These are phyloP conservation scores for Fusarium sp. DNA, from an alignment of 2,329 filamentous ascomycete genomes.

Conservation along the genomic window DNA sequence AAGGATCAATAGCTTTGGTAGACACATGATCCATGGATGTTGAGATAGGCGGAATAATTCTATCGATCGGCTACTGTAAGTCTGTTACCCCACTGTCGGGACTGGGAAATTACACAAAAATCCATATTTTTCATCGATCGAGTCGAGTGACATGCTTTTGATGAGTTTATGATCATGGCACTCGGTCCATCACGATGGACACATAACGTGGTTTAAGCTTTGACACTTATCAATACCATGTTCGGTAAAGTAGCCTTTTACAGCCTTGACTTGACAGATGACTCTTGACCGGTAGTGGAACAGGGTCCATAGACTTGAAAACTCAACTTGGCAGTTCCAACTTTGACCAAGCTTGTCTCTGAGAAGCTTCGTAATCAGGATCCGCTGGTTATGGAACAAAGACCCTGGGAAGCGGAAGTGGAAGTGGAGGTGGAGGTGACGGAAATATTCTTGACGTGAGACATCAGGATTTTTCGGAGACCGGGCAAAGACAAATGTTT, in stretches of 20 bases:
- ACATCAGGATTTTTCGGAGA: neutral
- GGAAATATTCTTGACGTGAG: neutral
- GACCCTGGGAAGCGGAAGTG: neutral
- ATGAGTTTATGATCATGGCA: neutral
- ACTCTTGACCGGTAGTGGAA: neutral
- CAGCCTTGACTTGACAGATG: neutral
- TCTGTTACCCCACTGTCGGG: neutral
- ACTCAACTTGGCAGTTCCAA: neutral
- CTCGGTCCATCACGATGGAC: neutral
- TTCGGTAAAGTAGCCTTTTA: neutral
- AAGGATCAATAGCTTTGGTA: neutral
- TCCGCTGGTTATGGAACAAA: neutral
- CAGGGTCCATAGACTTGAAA: neutral
- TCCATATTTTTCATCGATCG: neutral
- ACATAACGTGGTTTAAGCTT: neutral
- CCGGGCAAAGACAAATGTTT: neutral
- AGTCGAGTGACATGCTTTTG: neutral
- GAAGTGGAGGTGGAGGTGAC: neutral
- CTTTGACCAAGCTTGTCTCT: neutral
- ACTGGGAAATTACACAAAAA: conserved; percentile 1
- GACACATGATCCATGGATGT: neutral
- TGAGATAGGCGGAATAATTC: neutral
- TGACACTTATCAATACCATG: neutral
- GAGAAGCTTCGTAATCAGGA: neutral
- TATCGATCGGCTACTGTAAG: neutral